Evolutionary conservation across 2,329 filamentous ascomycete species (phyloP).

Genomic region (Fusarium veterinarium): DNA sequence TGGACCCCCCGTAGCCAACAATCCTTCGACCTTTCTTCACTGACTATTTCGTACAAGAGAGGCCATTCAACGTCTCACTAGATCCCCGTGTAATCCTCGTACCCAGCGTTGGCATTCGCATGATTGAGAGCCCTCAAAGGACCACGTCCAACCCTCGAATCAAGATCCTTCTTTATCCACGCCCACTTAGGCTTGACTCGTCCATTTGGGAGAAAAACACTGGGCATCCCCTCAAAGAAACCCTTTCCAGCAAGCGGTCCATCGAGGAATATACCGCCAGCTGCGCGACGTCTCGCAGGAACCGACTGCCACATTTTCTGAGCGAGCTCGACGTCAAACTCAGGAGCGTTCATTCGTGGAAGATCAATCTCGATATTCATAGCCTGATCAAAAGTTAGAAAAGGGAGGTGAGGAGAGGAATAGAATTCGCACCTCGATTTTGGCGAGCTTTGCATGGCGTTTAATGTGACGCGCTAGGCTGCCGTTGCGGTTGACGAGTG

Average conservation of each 20-base stretch:
- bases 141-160: neutral
- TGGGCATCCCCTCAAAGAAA: neutral
- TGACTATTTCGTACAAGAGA: neutral
- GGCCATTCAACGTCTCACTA: accelerated
- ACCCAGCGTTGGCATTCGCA: neutral
- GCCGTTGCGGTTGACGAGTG: slow-evolving; percentile 3
- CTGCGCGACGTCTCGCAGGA: slow-evolving; percentile 9
- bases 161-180: slow-evolving; percentile 19
- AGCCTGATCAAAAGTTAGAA: neutral
- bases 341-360: neutral
- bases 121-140: neutral
- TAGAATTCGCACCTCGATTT: neutral
- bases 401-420: accelerated
- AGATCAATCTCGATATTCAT: neutral
- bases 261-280: slow-evolving; percentile 1
- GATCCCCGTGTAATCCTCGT: accelerated
- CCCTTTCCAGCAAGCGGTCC: slow-evolving; percentile 20
- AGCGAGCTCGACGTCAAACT: slow-evolving; percentile 4
- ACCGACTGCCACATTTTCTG: slow-evolving; percentile 21
- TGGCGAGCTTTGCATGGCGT: slow-evolving; percentile 15
- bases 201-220: slow-evolving; percentile 1
- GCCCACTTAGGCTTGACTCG: slow-evolving; percentile 3
- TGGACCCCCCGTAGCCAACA: neutral
- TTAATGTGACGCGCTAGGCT: slow-evolving; percentile 4
- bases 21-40: accelerated